Evolutionary conservation across 2,329 filamentous ascomycete genomes (phyloP).

Genomic region (Alternaria solani): DNA sequence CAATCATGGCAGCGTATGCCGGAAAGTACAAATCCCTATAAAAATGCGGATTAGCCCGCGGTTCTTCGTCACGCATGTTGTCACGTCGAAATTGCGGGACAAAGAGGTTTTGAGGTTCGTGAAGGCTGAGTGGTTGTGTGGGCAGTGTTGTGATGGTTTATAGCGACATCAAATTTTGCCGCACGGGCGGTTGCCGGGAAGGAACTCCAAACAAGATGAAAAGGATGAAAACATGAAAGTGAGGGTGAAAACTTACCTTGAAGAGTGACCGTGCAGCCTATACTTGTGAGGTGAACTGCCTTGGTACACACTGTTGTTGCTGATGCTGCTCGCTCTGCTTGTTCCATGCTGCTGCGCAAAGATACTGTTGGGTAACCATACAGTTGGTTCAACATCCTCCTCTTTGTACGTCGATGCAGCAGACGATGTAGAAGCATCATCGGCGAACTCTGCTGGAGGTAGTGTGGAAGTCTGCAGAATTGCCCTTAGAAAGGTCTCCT

Average conservation of each 20-base stretch:
- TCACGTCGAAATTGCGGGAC: background rate
- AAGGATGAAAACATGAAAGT: conserved; percentile 8
- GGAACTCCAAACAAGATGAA: conserved; percentile 21
- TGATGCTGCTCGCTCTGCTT: background rate
- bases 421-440: background rate
- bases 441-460: background rate
- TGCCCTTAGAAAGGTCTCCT: conserved; percentile 8
- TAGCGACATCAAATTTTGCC: conserved; percentile 7
- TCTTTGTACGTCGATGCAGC: background rate
- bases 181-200: conserved; percentile 17
- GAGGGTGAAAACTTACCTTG: background rate
- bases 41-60: background rate
- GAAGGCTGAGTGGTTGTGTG: conserved; percentile 6
- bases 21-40: background rate
- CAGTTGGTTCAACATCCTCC: background rate
- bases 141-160: conserved; percentile 5
- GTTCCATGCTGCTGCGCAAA: background rate
- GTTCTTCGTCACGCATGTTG: background rate
- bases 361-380: background rate
- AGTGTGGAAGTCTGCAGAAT: background rate
- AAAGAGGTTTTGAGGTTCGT: background rate
- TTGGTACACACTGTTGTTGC: background rate
- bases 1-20: background rate
- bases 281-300: conserved; percentile 10
- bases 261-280: background rate